Percentiles rank a stretch among this genome's conserved stretches.
phyloP scores from a whole-genome alignment of 306 rosid genomes.

The Glycine tomentella region DNA sequence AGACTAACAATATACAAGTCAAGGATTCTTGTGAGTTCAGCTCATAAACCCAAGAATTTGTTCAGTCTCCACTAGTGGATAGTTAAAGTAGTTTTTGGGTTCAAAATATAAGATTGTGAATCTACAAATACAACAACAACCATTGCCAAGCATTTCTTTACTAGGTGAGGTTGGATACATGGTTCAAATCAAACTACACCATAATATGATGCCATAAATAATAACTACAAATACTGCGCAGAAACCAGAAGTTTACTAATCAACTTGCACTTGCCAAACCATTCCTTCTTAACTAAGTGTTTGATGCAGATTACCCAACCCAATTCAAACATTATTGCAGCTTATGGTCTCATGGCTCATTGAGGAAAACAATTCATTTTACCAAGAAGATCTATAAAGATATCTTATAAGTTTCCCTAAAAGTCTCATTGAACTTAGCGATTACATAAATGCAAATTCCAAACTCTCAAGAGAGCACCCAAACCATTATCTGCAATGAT shows the following conservation, averaged over 20 bases:
- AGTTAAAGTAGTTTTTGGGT: background rate
- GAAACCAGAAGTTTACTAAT: constrained; percentile 14
- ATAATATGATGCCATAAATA: background rate
- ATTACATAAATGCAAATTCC: background rate
- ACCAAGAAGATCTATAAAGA: constrained; percentile 3
- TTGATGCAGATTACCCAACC: constrained; percentile 18
- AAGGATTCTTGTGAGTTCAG: background rate
- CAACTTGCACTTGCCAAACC: background rate
- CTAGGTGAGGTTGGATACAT: background rate
- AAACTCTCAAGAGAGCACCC: constrained; percentile 21
- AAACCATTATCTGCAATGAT: background rate
- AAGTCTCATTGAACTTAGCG: background rate
- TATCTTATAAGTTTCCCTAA: background rate
- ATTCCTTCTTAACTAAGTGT: constrained; percentile 29
- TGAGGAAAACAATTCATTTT: constrained; percentile 16
- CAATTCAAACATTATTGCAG: background rate
- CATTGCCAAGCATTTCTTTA: background rate
- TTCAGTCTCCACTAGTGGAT: background rate
- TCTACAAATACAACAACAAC: background rate
- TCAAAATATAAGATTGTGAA: background rate
- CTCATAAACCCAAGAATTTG: background rate
- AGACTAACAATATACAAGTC: constrained; percentile 19
- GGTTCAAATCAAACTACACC: background rate
- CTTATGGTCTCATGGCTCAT: background rate
- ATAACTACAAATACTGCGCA: background rate